Evolutionary conservation across 495 filamentous ascomycete species (phyloP).

Genomic region (Penicillium verhagenii): DNA sequence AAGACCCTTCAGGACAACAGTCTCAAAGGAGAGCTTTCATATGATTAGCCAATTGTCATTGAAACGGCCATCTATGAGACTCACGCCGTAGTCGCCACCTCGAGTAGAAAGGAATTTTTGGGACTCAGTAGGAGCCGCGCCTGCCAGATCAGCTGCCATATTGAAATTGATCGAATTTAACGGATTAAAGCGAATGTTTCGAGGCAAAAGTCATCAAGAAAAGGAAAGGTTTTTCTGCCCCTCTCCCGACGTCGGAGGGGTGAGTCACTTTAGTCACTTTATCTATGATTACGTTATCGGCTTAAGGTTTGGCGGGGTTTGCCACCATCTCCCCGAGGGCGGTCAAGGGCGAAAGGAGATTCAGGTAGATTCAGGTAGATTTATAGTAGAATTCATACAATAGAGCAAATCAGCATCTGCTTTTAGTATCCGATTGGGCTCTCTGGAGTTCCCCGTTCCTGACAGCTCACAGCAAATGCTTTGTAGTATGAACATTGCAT

Average conservation of each 20-base stretch:
- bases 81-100: slow-evolving; percentile 75
- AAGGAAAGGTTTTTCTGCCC: not conserved
- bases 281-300: not conserved
- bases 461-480: too few relatives aligned
- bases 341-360: not conserved
- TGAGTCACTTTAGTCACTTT: not conserved
- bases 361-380: not conserved
- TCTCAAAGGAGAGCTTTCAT: slow-evolving; percentile 80
- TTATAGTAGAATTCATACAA: too few relatives aligned
- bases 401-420: too few relatives aligned
- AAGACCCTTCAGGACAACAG: slow-evolving; percentile 86
- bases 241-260: slow-evolving; percentile 1
- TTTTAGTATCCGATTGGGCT: not conserved
- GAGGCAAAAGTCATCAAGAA: not conserved
- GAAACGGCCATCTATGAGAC: slow-evolving; percentile 17
- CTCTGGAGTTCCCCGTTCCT: too few relatives aligned
- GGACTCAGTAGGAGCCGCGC: slow-evolving; percentile 38
- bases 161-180: not conserved
- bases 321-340: not conserved
- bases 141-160: not conserved
- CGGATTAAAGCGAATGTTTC: not conserved
- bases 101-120: slow-evolving; percentile 81
- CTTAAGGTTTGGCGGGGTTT: not conserved
- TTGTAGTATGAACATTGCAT: too few relatives aligned
- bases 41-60: slow-evolving; percentile 6